Conservation (phyloP, 495 filamentous ascomycete genomes). For the Neurospora sp. region DNA sequence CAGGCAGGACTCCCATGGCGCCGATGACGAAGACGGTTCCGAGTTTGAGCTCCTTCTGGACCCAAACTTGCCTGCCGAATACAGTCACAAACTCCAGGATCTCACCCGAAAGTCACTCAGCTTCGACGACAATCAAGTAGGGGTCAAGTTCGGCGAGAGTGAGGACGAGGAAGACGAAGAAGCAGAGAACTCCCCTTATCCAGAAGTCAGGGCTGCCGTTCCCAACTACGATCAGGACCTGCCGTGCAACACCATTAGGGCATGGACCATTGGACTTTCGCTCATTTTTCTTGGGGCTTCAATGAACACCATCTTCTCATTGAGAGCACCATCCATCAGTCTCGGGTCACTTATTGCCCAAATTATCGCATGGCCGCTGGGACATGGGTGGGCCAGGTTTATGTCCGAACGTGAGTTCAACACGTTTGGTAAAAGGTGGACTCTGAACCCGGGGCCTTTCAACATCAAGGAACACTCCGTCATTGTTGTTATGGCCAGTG, state of each 20-base stretch:
- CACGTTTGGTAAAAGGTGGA: conserved; percentile 46
- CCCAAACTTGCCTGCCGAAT: conserved; percentile 38
- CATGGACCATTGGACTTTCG: conserved; percentile 60
- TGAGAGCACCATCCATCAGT: conserved; percentile 55
- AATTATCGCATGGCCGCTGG: conserved; percentile 60
- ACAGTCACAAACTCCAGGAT: conserved; percentile 14
- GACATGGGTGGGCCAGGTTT: conserved; percentile 41
- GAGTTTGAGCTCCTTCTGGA: conserved; percentile 35
- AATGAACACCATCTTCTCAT: conserved; percentile 61
- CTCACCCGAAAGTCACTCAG: conserved; percentile 17
- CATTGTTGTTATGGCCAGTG: conserved; percentile 64
- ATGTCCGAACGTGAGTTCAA: conserved; percentile 42
- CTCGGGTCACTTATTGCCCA: conserved; percentile 61
- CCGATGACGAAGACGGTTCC: conserved; percentile 27
- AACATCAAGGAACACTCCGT: conserved; percentile 75
- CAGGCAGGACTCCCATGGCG: conserved; percentile 16
- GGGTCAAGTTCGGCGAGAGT: conserved; percentile 8
- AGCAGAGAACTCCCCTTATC: conserved; percentile 56
- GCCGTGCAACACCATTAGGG: conserved; percentile 60
- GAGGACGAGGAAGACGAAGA: conserved; percentile 15
- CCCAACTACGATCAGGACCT: conserved; percentile 54
- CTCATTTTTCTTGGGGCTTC: conserved; percentile 56
- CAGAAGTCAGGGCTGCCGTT: conserved; percentile 55
- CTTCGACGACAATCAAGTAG: conserved; percentile 29
- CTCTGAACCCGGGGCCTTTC: conserved; percentile 63